Conservation (phyloP, 2,329 filamentous ascomycete genomes). For the Neoscytalidium dimidiatum region DNA sequence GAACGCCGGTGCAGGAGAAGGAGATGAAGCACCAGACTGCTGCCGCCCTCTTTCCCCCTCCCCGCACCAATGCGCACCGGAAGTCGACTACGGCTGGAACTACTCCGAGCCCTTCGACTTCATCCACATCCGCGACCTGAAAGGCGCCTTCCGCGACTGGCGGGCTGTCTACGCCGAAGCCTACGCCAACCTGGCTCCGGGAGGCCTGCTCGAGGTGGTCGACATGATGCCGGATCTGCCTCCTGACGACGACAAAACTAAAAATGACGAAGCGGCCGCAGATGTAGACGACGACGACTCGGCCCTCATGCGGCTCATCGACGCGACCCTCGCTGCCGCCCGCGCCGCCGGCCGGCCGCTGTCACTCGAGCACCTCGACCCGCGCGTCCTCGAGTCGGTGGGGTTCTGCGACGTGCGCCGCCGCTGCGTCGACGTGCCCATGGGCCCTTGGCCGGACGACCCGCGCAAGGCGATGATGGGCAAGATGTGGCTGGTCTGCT, state of each 20-base stretch:
- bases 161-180: conserved; percentile 47
- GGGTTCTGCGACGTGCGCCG: conserved; percentile 48
- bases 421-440: conserved; percentile 39
- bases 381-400: conserved; percentile 40
- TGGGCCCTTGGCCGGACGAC: conserved; percentile 41
- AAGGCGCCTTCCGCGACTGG: conserved; percentile 52
- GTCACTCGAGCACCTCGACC: conserved; percentile 45
- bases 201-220: conserved; percentile 50
- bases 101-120: conserved; percentile 52
- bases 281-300: neutral
- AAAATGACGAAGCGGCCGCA: neutral
- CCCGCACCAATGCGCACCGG: neutral
- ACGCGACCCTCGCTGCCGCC: conserved; percentile 38
- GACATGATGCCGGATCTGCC: conserved; percentile 37
- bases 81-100: conserved; percentile 42
- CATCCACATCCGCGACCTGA: conserved; percentile 51
- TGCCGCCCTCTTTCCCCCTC: neutral
- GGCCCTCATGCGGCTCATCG: conserved; percentile 31
- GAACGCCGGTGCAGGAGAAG: no score
- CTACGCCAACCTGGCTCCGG: conserved; percentile 46
- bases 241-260: neutral
- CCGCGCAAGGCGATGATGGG: conserved; percentile 38
- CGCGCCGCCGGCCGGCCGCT: conserved; percentile 43
- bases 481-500: conserved; percentile 44
- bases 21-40: no score